Conservation (phyloP, 257 asterid species). For the Fraxinus americana region DNA sequence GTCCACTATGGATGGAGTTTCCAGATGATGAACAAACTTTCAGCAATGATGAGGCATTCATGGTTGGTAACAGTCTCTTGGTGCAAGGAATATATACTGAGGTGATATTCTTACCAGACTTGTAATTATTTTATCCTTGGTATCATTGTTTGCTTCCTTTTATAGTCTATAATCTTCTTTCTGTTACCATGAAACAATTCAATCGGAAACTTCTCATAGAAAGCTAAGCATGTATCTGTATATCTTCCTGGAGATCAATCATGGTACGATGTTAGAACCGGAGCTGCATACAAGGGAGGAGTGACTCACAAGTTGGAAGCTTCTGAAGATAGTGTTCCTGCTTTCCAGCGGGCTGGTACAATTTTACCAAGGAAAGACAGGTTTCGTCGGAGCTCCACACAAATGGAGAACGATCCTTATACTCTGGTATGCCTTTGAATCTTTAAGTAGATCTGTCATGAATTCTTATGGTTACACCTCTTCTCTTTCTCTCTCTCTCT, state of each 20-base stretch:
- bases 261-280: constrained; percentile 87
- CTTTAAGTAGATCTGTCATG: constrained; percentile 1
- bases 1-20: constrained; percentile 99
- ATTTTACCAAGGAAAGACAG: constrained; percentile 94
- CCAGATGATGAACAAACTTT: constrained; percentile 84
- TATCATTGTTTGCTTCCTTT: background rate
- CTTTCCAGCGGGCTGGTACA: constrained; percentile 95
- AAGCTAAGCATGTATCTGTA: constrained; percentile 75
- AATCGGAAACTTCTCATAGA: constrained; percentile 40
- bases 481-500: background rate
- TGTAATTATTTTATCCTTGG: constrained; percentile 1
- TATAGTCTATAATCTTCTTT: background rate
- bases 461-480: background rate
- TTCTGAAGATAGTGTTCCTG: constrained; percentile 74
- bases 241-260: constrained; percentile 89
- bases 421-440: constrained; percentile 65
- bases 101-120: constrained; percentile 44
- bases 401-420: constrained; percentile 94
- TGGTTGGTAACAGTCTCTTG: constrained; percentile 89
- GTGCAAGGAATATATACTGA: constrained; percentile 96
- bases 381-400: constrained; percentile 86
- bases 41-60: constrained; percentile 90
- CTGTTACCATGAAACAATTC: constrained; percentile 17
- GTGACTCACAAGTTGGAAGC: constrained; percentile 69
- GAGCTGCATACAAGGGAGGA: constrained; percentile 77